Evolutionary conservation across 768 basidiomycete genomes (phyloP).

Genomic region (Boletus rex-veris): DNA sequence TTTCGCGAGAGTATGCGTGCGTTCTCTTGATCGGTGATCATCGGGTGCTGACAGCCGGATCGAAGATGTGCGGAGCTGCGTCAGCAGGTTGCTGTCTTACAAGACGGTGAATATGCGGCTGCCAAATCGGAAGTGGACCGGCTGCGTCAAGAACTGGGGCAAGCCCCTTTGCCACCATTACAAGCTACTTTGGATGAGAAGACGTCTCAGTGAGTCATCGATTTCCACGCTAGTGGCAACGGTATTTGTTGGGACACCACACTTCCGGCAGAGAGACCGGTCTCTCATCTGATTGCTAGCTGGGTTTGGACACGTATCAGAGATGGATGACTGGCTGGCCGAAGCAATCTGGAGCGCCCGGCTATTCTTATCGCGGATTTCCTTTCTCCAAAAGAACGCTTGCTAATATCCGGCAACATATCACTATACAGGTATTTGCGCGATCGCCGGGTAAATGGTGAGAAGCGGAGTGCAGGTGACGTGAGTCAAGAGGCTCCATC

Average conservation of each 20-base stretch:
- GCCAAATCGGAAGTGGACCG: constrained; percentile 77
- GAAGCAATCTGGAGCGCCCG: background rate
- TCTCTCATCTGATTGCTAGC: constrained; percentile 1
- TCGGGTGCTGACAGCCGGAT: constrained; percentile 8
- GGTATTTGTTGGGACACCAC: constrained; percentile 1
- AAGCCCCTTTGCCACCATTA: constrained; percentile 66
- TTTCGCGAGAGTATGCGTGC: constrained; percentile 61
- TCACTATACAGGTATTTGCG: constrained; percentile 48
- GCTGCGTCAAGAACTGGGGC: constrained; percentile 72
- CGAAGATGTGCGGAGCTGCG: constrained; percentile 64
- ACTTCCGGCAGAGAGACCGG: constrained; percentile 3
- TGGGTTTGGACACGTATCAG: constrained; percentile 1
- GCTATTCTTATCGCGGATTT: constrained; percentile 2
- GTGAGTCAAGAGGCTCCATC: constrained; percentile 29
- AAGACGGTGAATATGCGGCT: constrained; percentile 71
- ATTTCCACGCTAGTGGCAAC: constrained; percentile 10
- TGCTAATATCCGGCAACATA: constrained; percentile 17
- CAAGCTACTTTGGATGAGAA: constrained; percentile 75
- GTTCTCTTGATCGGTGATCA: constrained; percentile 1
- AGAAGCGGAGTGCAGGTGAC: constrained; percentile 29
- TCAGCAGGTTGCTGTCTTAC: constrained; percentile 59
- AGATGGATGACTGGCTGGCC: background rate
- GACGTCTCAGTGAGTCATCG: constrained; percentile 43
- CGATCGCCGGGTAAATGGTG: constrained; percentile 57
- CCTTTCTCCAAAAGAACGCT: constrained; percentile 6